Evolutionary conservation across 2,329 filamentous ascomycete species (phyloP), one percentile per base, ranked within the genome.

Genomic region (Cordyceps tenuipes): DNA sequence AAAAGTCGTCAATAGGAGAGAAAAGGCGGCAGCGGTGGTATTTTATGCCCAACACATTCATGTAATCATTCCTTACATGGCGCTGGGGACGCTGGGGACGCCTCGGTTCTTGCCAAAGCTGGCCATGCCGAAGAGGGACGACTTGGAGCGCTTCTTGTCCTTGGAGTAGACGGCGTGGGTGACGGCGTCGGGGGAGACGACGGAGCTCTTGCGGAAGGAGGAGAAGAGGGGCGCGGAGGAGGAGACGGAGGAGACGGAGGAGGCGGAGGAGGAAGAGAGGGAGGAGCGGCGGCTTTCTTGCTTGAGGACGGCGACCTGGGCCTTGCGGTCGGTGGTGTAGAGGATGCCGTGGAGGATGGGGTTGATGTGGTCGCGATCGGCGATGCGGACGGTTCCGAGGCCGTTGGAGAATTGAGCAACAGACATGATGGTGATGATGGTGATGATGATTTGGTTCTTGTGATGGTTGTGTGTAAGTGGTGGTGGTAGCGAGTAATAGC

Each of bases 261-360:
- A 29, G 29, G 48, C 21, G 21, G 52, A 23, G 3, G 39, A 50
- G 6, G 55, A 57, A 5, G 55, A 57, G 1, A 48, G 34, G 7
- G 55, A 61, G 8, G 56, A 50, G 57, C 57, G 56, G 36, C 60
- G 60, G 49, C 49, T 48, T 56, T 62, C 44, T 10, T 55, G 43
- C 34, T 51, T 12, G 21, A 59, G 57, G 52, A 62, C 48, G 17
- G 51, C 52, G 52, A 60, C 36, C 41, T 62, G 61, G 39, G 57
- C 57, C 36, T 62, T 59, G 50, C 57, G 56, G 51, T 60, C 57
- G 50, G 61, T 59, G 55, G 48, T 59, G 58, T 60, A 60, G 55
- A 65, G 57, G 54, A 65, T 61, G 51, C 62, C 61, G 53, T 66
- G 61, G 34, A 66, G 53, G 2, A 66, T 46, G 36, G 64, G 62